Evolutionary conservation across 1,284 basidiomycete genomes (phyloP).

Genomic region (Ustilago vetiveriae): DNA sequence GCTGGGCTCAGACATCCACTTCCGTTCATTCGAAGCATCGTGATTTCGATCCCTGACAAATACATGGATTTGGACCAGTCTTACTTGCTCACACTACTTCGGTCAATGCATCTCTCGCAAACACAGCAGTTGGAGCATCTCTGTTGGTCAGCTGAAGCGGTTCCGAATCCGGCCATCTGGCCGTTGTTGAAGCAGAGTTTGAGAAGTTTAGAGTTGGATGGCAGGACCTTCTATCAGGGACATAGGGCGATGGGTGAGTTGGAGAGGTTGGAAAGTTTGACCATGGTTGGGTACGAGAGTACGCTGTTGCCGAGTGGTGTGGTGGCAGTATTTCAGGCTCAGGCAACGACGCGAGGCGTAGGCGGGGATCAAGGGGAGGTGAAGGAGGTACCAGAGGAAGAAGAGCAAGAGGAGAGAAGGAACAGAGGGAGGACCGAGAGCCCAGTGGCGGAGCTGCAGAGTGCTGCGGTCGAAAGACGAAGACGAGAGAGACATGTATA

Average conservation of each 20-base stretch:
- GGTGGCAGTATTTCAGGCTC: conserved; percentile 9
- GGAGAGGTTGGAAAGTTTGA: conserved; percentile 24
- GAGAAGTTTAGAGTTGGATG: conserved; percentile 21
- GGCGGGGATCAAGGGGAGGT: not conserved
- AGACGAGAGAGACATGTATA: conserved; percentile 17
- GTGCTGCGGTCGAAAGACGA: not conserved
- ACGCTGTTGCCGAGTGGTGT: conserved; percentile 27
- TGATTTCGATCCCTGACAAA: conserved; percentile 20
- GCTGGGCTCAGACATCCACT: conserved; percentile 12
- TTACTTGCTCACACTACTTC: conserved; percentile 19
- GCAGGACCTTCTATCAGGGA: conserved; percentile 32
- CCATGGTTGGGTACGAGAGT: conserved; percentile 35
- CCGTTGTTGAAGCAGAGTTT: conserved; percentile 6
- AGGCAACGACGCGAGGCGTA: not conserved
- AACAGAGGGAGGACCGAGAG: not conserved
- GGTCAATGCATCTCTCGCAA: conserved; percentile 11
- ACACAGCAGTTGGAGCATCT: conserved; percentile 23
- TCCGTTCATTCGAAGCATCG: conserved; percentile 13
- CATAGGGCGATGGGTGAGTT: conserved; percentile 12
- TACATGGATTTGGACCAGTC: conserved; percentile 31
- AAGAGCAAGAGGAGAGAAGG: conserved; percentile 1
- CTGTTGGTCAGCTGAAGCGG: conserved; percentile 22
- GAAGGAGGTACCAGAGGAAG: not conserved
- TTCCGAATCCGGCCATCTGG: conserved; percentile 19
- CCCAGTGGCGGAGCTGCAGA: conserved; percentile 10